Evolutionary conservation across 2,329 filamentous ascomycete genomes (phyloP).

Genomic region (Lizonia empirigonia): DNA sequence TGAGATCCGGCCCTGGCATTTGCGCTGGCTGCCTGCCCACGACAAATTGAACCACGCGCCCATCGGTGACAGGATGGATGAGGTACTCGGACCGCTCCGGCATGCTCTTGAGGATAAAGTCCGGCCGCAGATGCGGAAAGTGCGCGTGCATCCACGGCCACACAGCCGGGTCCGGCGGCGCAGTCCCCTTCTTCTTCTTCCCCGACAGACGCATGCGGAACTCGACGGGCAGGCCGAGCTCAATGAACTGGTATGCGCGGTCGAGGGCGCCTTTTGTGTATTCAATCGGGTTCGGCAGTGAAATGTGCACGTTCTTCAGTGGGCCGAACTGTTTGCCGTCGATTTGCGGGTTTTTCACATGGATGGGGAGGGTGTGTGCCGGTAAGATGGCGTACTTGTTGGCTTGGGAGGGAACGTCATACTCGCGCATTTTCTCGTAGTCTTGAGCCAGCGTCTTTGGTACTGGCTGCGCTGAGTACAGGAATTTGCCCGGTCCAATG

Average conservation of each 20-base stretch:
- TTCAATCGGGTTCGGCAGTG: constrained; percentile 14
- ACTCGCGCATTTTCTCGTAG: constrained; percentile 2
- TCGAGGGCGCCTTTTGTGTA: constrained; percentile 23
- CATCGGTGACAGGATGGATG: constrained; percentile 32
- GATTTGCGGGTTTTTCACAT: background rate
- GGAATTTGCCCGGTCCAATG: constrained; percentile 28
- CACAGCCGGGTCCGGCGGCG: background rate
- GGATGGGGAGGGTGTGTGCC: background rate
- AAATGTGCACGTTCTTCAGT: constrained; percentile 29
- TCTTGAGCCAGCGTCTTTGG: constrained; percentile 8
- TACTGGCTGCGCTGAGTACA: constrained; percentile 19
- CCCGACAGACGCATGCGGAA: constrained; percentile 21
- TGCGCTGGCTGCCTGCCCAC: constrained; percentile 5
- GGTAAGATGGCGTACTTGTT: constrained; percentile 21
- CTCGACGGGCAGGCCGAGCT: constrained; percentile 30
- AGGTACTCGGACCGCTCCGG: constrained; percentile 26
- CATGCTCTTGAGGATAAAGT: constrained; percentile 41
- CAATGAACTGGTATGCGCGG: constrained; percentile 34
- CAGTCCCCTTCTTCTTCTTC: constrained; percentile 9
- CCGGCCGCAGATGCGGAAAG: constrained; percentile 40
- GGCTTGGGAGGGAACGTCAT: background rate
- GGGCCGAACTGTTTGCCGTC: constrained; percentile 13
- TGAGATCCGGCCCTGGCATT: constrained; percentile 3
- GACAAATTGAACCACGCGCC: constrained; percentile 34
- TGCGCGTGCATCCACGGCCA: constrained; percentile 33